These are phyloP conservation scores for Penicillium flavigenum DNA, from an alignment of 495 filamentous ascomycete genomes.

Conservation along the genomic window DNA sequence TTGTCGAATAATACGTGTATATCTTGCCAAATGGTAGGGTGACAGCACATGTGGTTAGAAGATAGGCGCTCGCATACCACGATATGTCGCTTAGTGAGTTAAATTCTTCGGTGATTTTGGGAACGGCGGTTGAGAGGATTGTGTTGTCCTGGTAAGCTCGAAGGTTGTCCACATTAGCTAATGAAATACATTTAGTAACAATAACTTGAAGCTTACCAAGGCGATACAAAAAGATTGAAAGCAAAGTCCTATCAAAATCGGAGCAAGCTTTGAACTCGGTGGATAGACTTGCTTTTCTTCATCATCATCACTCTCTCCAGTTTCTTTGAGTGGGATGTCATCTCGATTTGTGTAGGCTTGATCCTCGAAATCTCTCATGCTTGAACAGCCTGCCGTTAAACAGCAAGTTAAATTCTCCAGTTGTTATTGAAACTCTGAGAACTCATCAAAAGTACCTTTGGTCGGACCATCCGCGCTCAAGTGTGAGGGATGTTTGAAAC, in stretches of 20 bases:
- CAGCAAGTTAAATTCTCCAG: conserved; percentile 6
- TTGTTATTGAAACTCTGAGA: conserved; percentile 10
- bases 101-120: conserved; percentile 79
- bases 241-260: conserved; percentile 60
- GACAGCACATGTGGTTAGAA: conserved; percentile 72
- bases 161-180: background rate
- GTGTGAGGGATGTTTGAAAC: background rate
- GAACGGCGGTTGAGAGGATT: conserved; percentile 84
- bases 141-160: conserved; percentile 59
- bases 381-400: conserved; percentile 16
- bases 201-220: conserved; percentile 42
- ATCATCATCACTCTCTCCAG: conserved; percentile 22
- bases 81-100: conserved; percentile 71
- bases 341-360: conserved; percentile 17
- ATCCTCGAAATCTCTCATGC: conserved; percentile 18
- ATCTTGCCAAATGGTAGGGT: conserved; percentile 75
- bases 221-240: conserved; percentile 66
- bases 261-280: conserved; percentile 45
- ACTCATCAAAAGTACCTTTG: background rate
- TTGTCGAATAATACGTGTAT: conserved; percentile 76
- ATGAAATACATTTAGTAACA: background rate
- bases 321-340: conserved; percentile 27
- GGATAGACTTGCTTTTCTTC: conserved; percentile 53
- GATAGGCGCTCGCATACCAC: conserved; percentile 72
- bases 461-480: background rate